phyloP scores from a whole-genome alignment of 2,329 filamentous ascomycete genomes.

The Elsinoe ampelina region DNA sequence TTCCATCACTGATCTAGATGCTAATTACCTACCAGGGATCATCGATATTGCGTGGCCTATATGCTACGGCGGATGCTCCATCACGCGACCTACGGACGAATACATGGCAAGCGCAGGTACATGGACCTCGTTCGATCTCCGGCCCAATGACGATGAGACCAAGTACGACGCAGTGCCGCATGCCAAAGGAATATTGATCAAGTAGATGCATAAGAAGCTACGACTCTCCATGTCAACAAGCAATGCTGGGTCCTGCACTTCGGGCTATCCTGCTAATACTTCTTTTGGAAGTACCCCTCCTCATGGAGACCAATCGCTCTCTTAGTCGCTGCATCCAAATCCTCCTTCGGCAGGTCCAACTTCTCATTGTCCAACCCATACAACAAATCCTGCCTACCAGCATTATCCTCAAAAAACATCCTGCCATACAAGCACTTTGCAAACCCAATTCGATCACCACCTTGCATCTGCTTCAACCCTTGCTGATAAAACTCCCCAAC shows the following conservation, averaged over 20 bases:
- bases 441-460: conserved; percentile 38
- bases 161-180: conserved; percentile 29
- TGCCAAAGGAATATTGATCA: conserved; percentile 26
- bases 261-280: neutral
- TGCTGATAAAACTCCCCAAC: conserved; percentile 38
- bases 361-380: conserved; percentile 19
- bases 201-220: conserved; percentile 14
- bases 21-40: conserved; percentile 16
- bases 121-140: conserved; percentile 28
- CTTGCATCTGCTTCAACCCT: conserved; percentile 36
- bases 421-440: conserved; percentile 45
- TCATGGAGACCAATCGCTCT: conserved; percentile 2
- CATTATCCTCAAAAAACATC: conserved; percentile 36
- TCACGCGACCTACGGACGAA: conserved; percentile 28
- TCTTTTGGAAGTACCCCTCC: neutral
- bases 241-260: neutral
- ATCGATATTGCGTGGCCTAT: conserved; percentile 29
- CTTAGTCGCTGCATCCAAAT: conserved; percentile 20
- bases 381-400: conserved; percentile 27
- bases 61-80: conserved; percentile 29
- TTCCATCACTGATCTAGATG: neutral
- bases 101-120: conserved; percentile 27
- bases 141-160: conserved; percentile 24
- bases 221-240: neutral
- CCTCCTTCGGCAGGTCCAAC: conserved; percentile 20